These are phyloP conservation scores for Ceratobasidium sp. DNA, from an alignment of 1,284 basidiomycete species.

Conservation along the genomic window DNA sequence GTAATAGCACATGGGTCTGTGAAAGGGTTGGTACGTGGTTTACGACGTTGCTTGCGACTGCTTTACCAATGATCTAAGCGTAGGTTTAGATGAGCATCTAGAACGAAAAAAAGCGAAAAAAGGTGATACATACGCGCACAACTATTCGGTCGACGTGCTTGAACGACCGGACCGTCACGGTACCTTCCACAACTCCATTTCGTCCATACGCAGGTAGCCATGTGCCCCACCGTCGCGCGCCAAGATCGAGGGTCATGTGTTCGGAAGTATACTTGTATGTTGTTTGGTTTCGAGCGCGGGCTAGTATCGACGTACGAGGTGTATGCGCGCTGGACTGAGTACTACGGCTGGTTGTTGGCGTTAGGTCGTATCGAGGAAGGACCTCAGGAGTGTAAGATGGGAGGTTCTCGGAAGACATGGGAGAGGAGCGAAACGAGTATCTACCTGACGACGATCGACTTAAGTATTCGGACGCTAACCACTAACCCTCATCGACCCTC, in stretches of 20 bases:
- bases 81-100: neutral
- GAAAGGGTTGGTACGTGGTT: constrained; percentile 39
- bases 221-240: constrained; percentile 33
- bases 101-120: neutral
- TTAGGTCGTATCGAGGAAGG: constrained; percentile 37
- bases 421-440: neutral
- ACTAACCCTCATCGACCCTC: neutral
- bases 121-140: constrained; percentile 21
- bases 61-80: constrained; percentile 40
- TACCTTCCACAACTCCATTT: neutral
- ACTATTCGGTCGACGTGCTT: constrained; percentile 41
- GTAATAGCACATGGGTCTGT: constrained; percentile 18
- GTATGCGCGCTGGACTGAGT: neutral
- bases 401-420: neutral
- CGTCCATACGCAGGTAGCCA: constrained; percentile 24
- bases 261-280: constrained; percentile 23
- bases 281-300: neutral
- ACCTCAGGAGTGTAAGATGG: constrained; percentile 40
- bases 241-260: constrained; percentile 32
- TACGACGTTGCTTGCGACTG: constrained; percentile 23
- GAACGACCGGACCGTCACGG: constrained; percentile 22
- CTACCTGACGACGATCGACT: neutral
- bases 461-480: neutral
- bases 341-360: constrained; percentile 7
- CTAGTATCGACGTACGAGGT: neutral